Evolutionary conservation across 2,329 filamentous ascomycete species (phyloP), one percentile per base, ranked within the genome.

Genomic region (Sporothrix inflata): DNA sequence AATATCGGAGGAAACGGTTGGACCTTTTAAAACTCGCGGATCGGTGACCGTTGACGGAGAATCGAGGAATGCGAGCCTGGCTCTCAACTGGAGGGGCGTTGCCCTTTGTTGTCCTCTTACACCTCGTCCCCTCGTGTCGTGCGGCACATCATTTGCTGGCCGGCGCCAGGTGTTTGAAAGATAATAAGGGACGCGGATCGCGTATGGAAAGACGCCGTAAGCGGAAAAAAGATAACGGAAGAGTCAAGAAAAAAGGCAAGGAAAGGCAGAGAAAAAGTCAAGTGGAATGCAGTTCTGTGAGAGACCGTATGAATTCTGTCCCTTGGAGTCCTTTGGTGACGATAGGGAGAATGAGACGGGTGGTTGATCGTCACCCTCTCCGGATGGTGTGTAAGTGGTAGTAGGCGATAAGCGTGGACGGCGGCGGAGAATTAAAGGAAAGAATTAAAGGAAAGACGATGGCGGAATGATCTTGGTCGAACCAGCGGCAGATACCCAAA

Each of bases 401-500:
- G 30, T 38, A 19, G 65, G 47, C 34, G 47, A 55, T 21, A 19
- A 21, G n/a, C n/a, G 66, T 57, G 19, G 19, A 45, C 38, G 38
- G 60, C 60, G 38, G n/a, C 60, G 60, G 60, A 45, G 21, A 45
- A 27, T 65, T 69, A 30, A 21, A 47, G 3, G 21, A 34, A n/a
- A 40, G 34, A 55, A 34, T 27, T 12, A 24, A 38, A 45, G n/a
- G 51, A 57, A 61, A 63, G 34, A 42, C 27, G 57, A 21, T 24
- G 51, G 45, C 55, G 51, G 19, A 45, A 19, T 60, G 63, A 69
- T 69, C 60, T 69, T 71, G 45, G 72, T 68, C 55, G 63, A 71
- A 47, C 63, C 69, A 71, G 63, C 69, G 65, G 69, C 45, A 71
- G 72, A 71, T 47, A 65, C 49, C 61, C 45, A 61, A 60, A 9